phyloP scores from a whole-genome alignment of 768 basidiomycete genomes.

The Daedaleopsis sinensis region DNA sequence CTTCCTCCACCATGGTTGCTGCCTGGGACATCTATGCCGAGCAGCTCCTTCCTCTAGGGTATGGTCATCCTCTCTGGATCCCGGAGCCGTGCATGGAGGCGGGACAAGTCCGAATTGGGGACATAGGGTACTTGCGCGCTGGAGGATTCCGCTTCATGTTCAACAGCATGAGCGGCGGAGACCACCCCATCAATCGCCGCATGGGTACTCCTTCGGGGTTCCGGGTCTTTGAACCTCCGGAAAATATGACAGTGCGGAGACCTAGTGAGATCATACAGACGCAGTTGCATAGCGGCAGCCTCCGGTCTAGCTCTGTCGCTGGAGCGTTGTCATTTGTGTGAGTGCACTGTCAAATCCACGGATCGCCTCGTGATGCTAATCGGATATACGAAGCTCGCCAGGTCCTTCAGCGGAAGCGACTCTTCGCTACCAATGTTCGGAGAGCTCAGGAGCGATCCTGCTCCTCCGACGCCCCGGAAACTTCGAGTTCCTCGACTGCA shows the following conservation, averaged over 20 bases:
- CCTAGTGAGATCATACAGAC: not conserved
- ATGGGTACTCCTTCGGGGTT: not conserved
- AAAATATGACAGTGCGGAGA: not conserved
- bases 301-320: not conserved
- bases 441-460: constrained; percentile 10
- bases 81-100: not conserved
- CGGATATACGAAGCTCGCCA: not conserved
- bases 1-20: not conserved
- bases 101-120: constrained; percentile 17
- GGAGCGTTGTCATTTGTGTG: too few relatives aligned
- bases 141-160: constrained; percentile 17
- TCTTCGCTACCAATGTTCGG: not conserved
- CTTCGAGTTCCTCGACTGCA: not conserved
- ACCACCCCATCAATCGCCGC: constrained; percentile 2
- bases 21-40: constrained; percentile 14
- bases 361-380: not conserved
- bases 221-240: not conserved
- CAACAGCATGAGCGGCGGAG: not conserved
- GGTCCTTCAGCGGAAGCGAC: not conserved
- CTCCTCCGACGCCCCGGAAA: not conserved
- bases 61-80: constrained; percentile 17
- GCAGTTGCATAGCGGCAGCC: not conserved
- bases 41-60: constrained; percentile 7
- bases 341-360: not conserved
- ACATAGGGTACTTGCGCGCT: constrained; percentile 11